A percentile compares a stretch with the other conserved stretches of the same genome.
phyloP scores from a whole-genome alignment of 495 filamentous ascomycete species.

The Cudoniella acicularis region DNA sequence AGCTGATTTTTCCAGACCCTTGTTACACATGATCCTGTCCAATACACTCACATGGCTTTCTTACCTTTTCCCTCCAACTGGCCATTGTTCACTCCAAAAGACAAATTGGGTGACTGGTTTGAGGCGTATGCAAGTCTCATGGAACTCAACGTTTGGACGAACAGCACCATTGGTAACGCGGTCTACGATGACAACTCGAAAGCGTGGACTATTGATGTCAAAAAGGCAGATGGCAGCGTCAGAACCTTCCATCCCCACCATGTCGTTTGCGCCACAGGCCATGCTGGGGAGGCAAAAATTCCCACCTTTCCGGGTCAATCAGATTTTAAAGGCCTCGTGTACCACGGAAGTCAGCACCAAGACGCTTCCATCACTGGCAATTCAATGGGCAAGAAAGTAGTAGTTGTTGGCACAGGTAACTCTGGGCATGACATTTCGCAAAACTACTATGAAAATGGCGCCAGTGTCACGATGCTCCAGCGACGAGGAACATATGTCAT shows the following conservation, averaged over 20 bases:
- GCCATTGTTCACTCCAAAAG: constrained; percentile 47
- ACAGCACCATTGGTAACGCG: constrained; percentile 38
- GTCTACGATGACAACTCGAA: constrained; percentile 43
- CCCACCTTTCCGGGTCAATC: constrained; percentile 53
- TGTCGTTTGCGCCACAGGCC: constrained; percentile 60
- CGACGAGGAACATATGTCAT: constrained; percentile 69
- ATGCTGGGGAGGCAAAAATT: constrained; percentile 59
- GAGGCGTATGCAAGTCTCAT: constrained; percentile 58
- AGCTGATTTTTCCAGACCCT: constrained; percentile 12
- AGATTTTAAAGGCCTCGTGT: constrained; percentile 40
- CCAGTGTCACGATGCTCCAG: constrained; percentile 74
- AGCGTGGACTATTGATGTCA: constrained; percentile 46
- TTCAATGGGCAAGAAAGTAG: constrained; percentile 54
- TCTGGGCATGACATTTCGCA: constrained; percentile 78
- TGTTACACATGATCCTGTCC: constrained; percentile 62
- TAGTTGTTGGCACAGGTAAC: constrained; percentile 77
- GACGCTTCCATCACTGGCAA: constrained; percentile 34
- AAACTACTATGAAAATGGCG: constrained; percentile 74
- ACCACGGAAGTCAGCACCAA: constrained; percentile 21
- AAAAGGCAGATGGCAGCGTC: constrained; percentile 36
- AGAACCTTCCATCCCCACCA: constrained; percentile 43
- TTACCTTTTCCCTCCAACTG: constrained; percentile 58
- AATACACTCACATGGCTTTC: constrained; percentile 63
- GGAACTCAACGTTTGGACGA: constrained; percentile 64
- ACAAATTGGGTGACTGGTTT: constrained; percentile 68